Evolutionary conservation across 1,139 yeast genomes (phyloP).

Genomic region (Groenewaldozyma sp.): DNA sequence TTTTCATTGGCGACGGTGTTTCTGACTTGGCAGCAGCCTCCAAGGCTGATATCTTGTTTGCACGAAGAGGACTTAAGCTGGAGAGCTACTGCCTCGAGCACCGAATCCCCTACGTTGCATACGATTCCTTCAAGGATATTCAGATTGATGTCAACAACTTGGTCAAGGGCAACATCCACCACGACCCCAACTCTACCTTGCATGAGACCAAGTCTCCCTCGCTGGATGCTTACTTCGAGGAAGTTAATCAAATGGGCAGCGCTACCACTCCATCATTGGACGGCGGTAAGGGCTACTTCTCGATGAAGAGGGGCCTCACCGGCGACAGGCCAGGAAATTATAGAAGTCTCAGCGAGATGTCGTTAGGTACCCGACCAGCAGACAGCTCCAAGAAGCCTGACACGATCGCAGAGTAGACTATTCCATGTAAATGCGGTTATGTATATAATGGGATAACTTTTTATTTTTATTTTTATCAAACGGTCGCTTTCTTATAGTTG

Average conservation of each 20-base stretch:
- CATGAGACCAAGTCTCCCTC: background rate
- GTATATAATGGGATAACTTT: too few relatives aligned
- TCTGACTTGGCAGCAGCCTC: slow-evolving; percentile 39
- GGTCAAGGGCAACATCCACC: slow-evolving; percentile 27
- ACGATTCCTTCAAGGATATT: slow-evolving; percentile 34
- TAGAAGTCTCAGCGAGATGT: background rate
- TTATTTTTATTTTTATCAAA: too few relatives aligned
- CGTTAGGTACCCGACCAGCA: background rate
- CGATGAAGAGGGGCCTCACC: background rate
- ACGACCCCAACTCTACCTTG: slow-evolving; percentile 16
- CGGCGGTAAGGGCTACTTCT: background rate
- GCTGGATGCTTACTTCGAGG: background rate
- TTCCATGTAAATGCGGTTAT: too few relatives aligned
- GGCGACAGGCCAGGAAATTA: background rate
- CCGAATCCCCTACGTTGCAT: slow-evolving; percentile 35
- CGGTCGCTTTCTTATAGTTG: background rate
- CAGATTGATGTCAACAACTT: slow-evolving; percentile 28
- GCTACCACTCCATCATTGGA: background rate
- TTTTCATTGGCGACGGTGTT: slow-evolving; percentile 38
- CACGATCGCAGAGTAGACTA: background rate
- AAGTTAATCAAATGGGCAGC: background rate
- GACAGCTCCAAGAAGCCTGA: background rate
- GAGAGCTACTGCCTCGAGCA: slow-evolving; percentile 36
- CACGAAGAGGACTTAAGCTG: slow-evolving; percentile 34
- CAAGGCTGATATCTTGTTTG: slow-evolving; percentile 37